A percentile compares a stretch with the other conserved stretches of the same genome.
Conservation (phyloP, 176 grass and related monocot genomes). For the Oryza longistaminata region DNA sequence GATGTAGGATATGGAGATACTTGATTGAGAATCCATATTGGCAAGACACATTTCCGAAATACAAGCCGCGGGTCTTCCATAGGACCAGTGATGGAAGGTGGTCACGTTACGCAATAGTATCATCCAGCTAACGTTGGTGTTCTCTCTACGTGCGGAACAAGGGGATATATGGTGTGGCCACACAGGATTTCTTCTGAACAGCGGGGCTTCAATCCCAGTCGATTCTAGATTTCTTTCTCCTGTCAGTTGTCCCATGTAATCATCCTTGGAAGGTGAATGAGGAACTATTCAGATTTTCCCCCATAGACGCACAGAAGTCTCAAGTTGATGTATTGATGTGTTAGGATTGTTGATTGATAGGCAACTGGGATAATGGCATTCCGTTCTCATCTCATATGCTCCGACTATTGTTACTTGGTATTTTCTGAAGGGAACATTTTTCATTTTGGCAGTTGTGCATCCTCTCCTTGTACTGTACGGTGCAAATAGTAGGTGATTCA, state of each 20-base stretch:
- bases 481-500: neutral
- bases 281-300: neutral
- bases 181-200: neutral
- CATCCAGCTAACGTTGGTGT: neutral
- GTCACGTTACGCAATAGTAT: constrained; percentile 46
- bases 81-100: constrained; percentile 58
- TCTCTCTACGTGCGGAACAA: neutral
- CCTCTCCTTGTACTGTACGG: neutral
- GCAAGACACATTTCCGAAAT: constrained; percentile 59
- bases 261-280: neutral
- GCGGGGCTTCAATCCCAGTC: neutral
- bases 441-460: neutral
- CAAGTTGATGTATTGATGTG: neutral
- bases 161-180: neutral
- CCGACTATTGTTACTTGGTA: neutral
- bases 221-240: neutral
- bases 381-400: neutral
- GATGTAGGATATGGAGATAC: constrained; percentile 74
- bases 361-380: neutral
- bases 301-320: neutral
- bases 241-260: neutral
- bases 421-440: neutral
- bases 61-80: constrained; percentile 62
- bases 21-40: constrained; percentile 78
- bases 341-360: neutral